A percentile compares a stretch with the other conserved stretches of the same genome.
Evolutionary conservation across 257 asterid species (phyloP).

Genomic region (Fraxinus quadrangulata): DNA sequence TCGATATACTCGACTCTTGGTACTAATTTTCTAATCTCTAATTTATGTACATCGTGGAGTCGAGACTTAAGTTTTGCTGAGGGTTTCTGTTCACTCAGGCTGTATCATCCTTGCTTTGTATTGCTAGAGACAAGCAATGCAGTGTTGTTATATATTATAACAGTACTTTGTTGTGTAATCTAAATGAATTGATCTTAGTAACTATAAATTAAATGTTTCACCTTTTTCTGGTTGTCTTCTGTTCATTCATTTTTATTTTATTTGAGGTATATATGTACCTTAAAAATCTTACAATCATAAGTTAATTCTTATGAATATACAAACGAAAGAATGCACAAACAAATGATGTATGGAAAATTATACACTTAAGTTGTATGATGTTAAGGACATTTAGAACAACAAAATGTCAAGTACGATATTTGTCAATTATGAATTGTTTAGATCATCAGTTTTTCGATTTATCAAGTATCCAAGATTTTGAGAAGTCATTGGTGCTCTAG

Average conservation of each 20-base stretch:
- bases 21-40: not conserved
- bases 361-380: too few relatives aligned
- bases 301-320: too few relatives aligned
- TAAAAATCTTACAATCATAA: too few relatives aligned
- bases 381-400: too few relatives aligned
- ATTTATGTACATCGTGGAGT: not conserved
- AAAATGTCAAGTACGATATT: too few relatives aligned
- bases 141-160: constrained; percentile 16
- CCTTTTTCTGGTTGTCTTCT: not conserved
- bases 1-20: not conserved
- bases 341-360: too few relatives aligned
- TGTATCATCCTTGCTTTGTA: constrained; percentile 7
- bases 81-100: constrained; percentile 7
- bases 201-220: not conserved
- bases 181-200: not conserved
- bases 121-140: constrained; percentile 21
- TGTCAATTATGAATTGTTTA: too few relatives aligned
- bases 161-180: not conserved
- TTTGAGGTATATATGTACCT: not conserved
- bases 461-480: too few relatives aligned
- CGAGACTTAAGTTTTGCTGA: constrained; percentile 20
- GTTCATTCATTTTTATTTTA: not conserved
- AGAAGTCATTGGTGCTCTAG: not conserved
- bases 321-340: too few relatives aligned
- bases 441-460: too few relatives aligned